Evolutionary conservation across 2,329 filamentous ascomycete genomes (phyloP), one percentile per base, ranked within the genome.

Genomic region (Penicillium crustosum): DNA sequence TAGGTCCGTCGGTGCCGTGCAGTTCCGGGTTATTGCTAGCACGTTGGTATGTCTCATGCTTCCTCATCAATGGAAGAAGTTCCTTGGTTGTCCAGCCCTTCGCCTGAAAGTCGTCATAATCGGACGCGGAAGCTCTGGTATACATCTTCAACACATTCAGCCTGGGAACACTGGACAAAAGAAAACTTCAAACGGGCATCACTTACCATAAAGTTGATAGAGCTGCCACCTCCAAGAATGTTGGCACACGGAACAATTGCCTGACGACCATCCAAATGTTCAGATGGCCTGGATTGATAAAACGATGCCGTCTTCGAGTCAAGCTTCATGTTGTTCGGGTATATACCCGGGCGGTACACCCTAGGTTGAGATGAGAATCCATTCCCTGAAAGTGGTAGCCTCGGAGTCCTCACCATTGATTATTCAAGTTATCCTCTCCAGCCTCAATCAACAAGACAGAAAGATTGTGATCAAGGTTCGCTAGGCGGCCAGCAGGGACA

Each of bases 301-400:
- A 93, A 93, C 0, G 88, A 89, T 35, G 90, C 89, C 33, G 88
- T 91, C 81, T 90, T 91, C 66, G 88, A 91, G 81, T 91, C 88
- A 59, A 90, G 72, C 75, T 90, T 86, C 88, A 90, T 91, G 77
- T 91, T 91, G 45, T 81, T 79, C n/a, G 89, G 89, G 75, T 88
- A 91, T 72, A 91, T 88, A 54, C 87, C 89, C 3, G 88, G 89
- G 6, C 88, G 85, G 76, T 83, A 91, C 13, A 91, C 88, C 86
- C 84, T 79, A 25, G 25, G 17, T 6, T n/a, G 4, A 36, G 15
- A 13, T 56, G 13, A 59, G 13, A 57, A 35, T 19, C 41, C 4
- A 12, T 25, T 39, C 1, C 0, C 15, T 5, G 2, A 13, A 23
- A 33, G n/a, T 23, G 15, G 19, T 15, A 6, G 7, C 10, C 7